A percentile compares a stretch with the other conserved stretches of the same genome.
Conservation (phyloP, 2,329 filamentous ascomycete genomes). For the Diplodia scrobiculata region DNA sequence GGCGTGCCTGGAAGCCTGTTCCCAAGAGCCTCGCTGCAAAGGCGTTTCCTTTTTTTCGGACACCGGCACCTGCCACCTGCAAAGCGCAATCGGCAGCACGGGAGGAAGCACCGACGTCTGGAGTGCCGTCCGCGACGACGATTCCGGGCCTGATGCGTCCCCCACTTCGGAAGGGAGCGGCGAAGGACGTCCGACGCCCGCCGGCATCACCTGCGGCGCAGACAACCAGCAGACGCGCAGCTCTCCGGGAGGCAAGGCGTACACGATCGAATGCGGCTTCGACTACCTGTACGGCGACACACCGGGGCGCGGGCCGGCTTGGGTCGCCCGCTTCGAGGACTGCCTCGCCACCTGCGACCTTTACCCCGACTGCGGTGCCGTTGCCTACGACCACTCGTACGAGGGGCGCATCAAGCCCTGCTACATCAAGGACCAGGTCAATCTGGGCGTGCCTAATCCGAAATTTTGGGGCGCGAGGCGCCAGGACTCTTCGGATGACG, state of each 20-base stretch:
- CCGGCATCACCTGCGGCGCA: background rate
- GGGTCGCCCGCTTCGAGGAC: background rate
- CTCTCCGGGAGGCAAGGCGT: background rate
- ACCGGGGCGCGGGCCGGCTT: background rate
- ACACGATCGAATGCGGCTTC: slow-evolving; percentile 3
- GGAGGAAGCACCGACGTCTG: background rate
- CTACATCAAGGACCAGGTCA: slow-evolving; percentile 1
- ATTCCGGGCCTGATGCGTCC: no score
- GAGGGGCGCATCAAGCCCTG: background rate
- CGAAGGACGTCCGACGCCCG: background rate
- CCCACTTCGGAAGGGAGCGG: no score
- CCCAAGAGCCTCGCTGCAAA: background rate
- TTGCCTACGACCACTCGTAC: background rate
- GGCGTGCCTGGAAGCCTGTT: background rate
- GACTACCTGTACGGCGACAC: background rate
- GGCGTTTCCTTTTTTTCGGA: background rate
- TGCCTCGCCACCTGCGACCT: background rate
- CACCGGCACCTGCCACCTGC: background rate
- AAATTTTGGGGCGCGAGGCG: background rate
- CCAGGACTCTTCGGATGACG: background rate
- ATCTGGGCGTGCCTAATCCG: background rate
- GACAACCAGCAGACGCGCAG: background rate
- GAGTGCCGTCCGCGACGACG: background rate
- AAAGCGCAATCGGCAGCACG: background rate
- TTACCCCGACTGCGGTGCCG: background rate